Percentiles rank a stretch among this genome's conserved stretches.
Evolutionary conservation across 1,139 yeast species (phyloP).

Genomic region (Chernovozyma aurita): DNA sequence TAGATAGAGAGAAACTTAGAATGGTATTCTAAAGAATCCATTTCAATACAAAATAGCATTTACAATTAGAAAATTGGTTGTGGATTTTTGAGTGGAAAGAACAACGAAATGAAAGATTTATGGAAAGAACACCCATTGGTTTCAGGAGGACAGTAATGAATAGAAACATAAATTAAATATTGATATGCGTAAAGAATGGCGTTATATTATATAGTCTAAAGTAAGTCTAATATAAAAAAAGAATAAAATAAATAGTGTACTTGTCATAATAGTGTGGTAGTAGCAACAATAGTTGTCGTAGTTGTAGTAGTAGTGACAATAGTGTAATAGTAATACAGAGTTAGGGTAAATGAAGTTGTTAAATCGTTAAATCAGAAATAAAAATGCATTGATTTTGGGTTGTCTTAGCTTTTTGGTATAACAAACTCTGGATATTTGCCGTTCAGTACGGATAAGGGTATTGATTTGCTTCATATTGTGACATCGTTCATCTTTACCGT

Average conservation of each 20-base stretch:
- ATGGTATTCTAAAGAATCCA: background rate
- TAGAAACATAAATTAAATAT: no score
- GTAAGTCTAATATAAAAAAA: no score
- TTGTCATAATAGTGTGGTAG: no score
- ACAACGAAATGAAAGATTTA: no score
- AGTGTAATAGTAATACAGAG: background rate
- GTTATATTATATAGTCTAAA: no score
- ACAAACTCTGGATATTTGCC: conserved; percentile 22
- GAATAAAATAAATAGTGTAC: no score
- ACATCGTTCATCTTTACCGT: conserved; percentile 13
- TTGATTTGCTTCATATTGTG: conserved; percentile 26
- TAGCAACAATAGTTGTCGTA: no score
- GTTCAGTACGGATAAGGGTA: conserved; percentile 15
- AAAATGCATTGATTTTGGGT: conserved; percentile 28
- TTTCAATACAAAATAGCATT: background rate
- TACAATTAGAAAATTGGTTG: no score
- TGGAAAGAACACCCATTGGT: no score
- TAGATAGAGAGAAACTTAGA: background rate
- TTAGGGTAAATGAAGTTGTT: background rate
- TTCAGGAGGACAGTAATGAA: no score
- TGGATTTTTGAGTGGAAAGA: no score
- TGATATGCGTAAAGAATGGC: no score
- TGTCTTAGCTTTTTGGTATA: conserved; percentile 23
- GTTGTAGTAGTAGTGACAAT: background rate
- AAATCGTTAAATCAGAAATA: conserved; percentile 11